phyloP scores from a whole-genome alignment of 208 protist species.

The Acanthamoeba royreba region DNA sequence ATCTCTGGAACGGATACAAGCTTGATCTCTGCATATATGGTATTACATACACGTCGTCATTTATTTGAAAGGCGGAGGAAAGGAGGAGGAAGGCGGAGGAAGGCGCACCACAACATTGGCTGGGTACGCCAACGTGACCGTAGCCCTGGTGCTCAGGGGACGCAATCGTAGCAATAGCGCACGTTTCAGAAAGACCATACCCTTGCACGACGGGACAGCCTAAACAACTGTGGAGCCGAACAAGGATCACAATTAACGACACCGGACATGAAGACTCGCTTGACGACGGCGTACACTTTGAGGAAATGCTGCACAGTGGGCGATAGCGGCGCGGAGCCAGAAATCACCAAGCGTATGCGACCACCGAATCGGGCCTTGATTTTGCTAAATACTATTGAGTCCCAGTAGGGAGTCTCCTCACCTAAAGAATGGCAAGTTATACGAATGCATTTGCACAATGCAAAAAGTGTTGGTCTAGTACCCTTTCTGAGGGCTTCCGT shows the following conservation, averaged over 20 bases:
- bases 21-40: conserved; percentile 80
- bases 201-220: conserved; percentile 59
- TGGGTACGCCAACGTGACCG: conserved; percentile 83
- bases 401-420: conserved; percentile 22
- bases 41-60: too few relatives aligned
- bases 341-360: conserved; percentile 78
- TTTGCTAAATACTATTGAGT: conserved; percentile 27
- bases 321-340: conserved; percentile 79
- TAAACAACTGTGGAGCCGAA: conserved; percentile 31
- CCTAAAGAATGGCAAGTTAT: not conserved
- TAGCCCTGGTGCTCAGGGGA: conserved; percentile 79
- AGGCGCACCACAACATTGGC: not conserved
- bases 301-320: conserved; percentile 79
- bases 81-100: too few relatives aligned
- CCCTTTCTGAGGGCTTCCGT: not conserved
- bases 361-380: conserved; percentile 75
- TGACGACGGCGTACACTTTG: conserved; percentile 43
- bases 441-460: not conserved
- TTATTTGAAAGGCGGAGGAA: too few relatives aligned
- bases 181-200: conserved; percentile 7
- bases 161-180: not conserved
- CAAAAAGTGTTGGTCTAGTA: not conserved
- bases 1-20: conserved; percentile 85
- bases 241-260: not conserved
- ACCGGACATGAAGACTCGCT: conserved; percentile 78